phyloP scores from a whole-genome alignment of 2,329 filamentous ascomycete genomes.

The Neonectria coccinea region DNA sequence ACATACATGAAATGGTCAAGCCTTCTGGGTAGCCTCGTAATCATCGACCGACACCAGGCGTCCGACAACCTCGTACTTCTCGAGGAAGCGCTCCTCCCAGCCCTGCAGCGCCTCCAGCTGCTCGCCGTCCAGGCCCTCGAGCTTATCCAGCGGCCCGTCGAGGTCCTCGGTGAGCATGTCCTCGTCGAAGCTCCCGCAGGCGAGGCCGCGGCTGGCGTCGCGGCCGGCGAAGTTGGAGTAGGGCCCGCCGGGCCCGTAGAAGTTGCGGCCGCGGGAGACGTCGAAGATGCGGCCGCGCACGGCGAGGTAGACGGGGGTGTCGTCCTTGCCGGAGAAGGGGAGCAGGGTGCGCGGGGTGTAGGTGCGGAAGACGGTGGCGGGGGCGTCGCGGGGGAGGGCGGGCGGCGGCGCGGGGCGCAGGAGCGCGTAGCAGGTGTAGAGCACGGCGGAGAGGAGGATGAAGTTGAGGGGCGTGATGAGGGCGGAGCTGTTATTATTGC shows the following conservation, averaged over 20 bases:
- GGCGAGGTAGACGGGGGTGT: slow-evolving; percentile 85
- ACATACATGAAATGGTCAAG: slow-evolving; percentile 11
- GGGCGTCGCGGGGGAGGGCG: slow-evolving; percentile 63
- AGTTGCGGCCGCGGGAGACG: slow-evolving; percentile 86
- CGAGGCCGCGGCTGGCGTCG: slow-evolving; percentile 89
- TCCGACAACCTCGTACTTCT: slow-evolving; percentile 97
- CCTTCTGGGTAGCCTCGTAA: slow-evolving; percentile 39
- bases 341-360: slow-evolving; percentile 86
- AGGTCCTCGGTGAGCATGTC: slow-evolving; percentile 95
- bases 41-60: slow-evolving; percentile 74
- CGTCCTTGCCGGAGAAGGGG: slow-evolving; percentile 82
- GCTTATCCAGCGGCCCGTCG: slow-evolving; percentile 81
- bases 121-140: slow-evolving; percentile 77
- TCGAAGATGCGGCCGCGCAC: slow-evolving; percentile 94
- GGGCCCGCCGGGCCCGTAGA: slow-evolving; percentile 94
- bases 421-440: slow-evolving; percentile 69
- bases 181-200: slow-evolving; percentile 92
- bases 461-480: slow-evolving; percentile 73
- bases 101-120: slow-evolving; percentile 86
- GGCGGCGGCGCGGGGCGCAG: slow-evolving; percentile 62
- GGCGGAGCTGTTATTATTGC: slow-evolving; percentile 49
- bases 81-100: slow-evolving; percentile 93
- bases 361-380: slow-evolving; percentile 72
- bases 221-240: slow-evolving; percentile 97
- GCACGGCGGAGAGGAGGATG: slow-evolving; percentile 66